These are phyloP conservation scores for Letharia columbiana DNA, from an alignment of 495 filamentous ascomycete species.

Conservation along the genomic window DNA sequence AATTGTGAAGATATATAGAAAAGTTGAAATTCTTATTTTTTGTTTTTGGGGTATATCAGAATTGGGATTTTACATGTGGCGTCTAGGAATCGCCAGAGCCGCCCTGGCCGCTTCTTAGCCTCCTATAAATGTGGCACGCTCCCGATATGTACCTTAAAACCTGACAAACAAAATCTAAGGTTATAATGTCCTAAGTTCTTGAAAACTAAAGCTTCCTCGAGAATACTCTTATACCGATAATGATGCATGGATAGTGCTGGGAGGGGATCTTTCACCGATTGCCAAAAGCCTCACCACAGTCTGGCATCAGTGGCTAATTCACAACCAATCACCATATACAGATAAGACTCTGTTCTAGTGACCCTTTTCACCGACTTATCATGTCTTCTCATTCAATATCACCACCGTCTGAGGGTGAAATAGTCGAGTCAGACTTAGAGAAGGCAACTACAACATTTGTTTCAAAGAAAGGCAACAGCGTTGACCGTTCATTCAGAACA, in stretches of 20 bases:
- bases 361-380: constrained; percentile 17
- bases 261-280: constrained; percentile 24
- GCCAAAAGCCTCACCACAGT: constrained; percentile 28
- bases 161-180: not conserved
- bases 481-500: constrained; percentile 65
- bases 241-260: not conserved
- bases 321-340: constrained; percentile 11
- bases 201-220: not conserved
- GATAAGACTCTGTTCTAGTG: constrained; percentile 8
- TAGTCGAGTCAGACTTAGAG: constrained; percentile 65
- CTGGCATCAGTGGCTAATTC: constrained; percentile 28
- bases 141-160: too few species aligned
- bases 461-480: constrained; percentile 63
- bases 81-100: not conserved
- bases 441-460: constrained; percentile 70
- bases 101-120: not conserved
- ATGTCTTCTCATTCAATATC: constrained; percentile 42
- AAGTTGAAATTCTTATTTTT: too few species aligned
- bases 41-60: too few species aligned
- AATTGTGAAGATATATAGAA: too few species aligned
- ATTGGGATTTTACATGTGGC: not conserved
- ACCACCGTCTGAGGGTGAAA: constrained; percentile 71
- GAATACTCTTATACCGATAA: not conserved
- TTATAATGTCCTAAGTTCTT: not conserved
- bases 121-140: not conserved